A percentile compares a stretch with the other conserved stretches of the same genome.
phyloP scores from a whole-genome alignment of 345 rosid species.

The Brassica nigra region DNA sequence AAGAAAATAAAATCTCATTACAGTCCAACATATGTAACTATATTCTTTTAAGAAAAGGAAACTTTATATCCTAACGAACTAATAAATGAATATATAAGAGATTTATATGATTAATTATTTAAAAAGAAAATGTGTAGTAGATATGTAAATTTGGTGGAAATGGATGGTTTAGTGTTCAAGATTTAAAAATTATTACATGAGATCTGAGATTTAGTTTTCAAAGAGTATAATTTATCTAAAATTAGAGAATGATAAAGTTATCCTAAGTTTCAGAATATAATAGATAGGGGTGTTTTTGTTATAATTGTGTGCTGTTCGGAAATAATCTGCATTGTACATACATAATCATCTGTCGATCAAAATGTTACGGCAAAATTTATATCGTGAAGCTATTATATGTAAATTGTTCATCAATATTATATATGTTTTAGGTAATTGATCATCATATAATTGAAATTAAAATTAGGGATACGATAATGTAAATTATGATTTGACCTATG shows the following conservation, averaged over 20 bases:
- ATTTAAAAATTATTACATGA: background rate
- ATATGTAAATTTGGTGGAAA: background rate
- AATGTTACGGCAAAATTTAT: background rate
- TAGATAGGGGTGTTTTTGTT: background rate
- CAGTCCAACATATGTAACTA: constrained; percentile 29
- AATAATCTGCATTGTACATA: background rate
- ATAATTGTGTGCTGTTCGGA: background rate
- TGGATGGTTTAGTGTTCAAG: background rate
- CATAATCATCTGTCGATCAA: background rate
- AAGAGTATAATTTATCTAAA: background rate
- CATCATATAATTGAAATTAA: too few species aligned
- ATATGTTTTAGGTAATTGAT: too few species aligned
- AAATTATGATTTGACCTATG: too few species aligned
- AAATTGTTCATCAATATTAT: too few species aligned
- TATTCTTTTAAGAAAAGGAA: constrained; percentile 20
- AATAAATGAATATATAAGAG: background rate
- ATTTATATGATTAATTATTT: background rate
- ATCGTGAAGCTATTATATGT: too few species aligned
- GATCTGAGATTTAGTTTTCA: background rate
- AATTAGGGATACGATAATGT: too few species aligned
- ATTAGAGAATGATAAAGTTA: background rate
- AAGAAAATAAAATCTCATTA: constrained; percentile 16
- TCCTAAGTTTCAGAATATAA: background rate
- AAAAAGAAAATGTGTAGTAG: background rate
- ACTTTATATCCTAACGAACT: background rate